phyloP scores from a whole-genome alignment of 2,329 filamentous ascomycete species.

The Diplodia mutila region DNA sequence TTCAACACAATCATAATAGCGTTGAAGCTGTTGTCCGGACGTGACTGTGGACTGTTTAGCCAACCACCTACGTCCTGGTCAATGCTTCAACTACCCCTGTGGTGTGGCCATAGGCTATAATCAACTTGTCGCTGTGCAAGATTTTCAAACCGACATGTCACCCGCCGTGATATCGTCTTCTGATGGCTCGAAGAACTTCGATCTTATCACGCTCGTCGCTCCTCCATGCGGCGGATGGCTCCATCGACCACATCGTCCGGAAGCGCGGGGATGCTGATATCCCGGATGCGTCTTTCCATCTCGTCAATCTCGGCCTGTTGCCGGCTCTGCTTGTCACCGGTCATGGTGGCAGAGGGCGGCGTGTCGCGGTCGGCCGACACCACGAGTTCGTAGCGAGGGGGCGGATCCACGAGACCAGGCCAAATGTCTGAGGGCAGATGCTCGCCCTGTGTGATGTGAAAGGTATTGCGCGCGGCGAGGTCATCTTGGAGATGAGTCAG shows the following conservation, averaged over 20 bases:
- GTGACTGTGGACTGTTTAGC: no score
- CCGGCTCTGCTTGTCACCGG: slow-evolving; percentile 29
- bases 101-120: background rate
- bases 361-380: slow-evolving; percentile 28
- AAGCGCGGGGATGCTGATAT: slow-evolving; percentile 24
- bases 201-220: slow-evolving; percentile 7
- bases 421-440: slow-evolving; percentile 87
- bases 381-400: slow-evolving; percentile 40
- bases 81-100: background rate
- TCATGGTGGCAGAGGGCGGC: slow-evolving; percentile 21
- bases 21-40: background rate
- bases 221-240: slow-evolving; percentile 23
- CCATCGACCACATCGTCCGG: slow-evolving; percentile 24
- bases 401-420: slow-evolving; percentile 66
- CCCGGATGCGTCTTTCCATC: background rate
- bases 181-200: background rate
- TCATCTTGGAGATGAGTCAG: slow-evolving; percentile 55
- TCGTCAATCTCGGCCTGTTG: background rate
- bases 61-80: background rate
- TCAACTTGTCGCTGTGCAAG: no score
- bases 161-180: no score
- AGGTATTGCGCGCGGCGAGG: slow-evolving; percentile 71
- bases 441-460: slow-evolving; percentile 81
- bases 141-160: no score
- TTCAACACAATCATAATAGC: background rate